phyloP scores from a whole-genome alignment of 805 yeast species.

The Saccharomycopsis javanensis region DNA sequence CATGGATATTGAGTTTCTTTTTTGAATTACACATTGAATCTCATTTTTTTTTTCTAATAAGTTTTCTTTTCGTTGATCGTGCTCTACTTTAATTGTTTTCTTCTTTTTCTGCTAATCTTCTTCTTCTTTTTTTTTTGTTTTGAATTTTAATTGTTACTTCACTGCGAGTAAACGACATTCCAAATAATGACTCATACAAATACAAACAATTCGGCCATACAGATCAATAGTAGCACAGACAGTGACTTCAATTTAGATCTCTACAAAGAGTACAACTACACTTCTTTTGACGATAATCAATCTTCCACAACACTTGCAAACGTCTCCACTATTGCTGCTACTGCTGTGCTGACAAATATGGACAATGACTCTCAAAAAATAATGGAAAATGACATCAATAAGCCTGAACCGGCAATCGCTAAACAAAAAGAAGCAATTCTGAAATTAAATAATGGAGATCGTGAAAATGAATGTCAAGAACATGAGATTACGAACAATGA shows the following conservation, averaged over 20 bases:
- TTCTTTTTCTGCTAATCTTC: neutral
- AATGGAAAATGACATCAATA: neutral
- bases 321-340: neutral
- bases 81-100: no score
- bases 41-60: neutral
- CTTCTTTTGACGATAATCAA: neutral
- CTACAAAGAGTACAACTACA: neutral
- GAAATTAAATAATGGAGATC: neutral
- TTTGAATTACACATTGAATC: no score
- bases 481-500: neutral
- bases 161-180: neutral
- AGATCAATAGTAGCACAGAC: neutral
- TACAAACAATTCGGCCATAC: neutral
- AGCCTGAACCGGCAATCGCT: neutral
- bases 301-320: neutral
- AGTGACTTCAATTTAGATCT: neutral
- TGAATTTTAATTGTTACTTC: neutral
- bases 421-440: neutral
- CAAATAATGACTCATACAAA: neutral
- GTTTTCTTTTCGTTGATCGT: neutral
- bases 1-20: no score
- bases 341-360: neutral
- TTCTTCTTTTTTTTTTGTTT: neutral
- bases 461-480: neutral
- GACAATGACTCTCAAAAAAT: neutral